Base-by-base conservation (phyloP, 2,329 filamentous ascomycete species). In the Ilyonectria robusta region DNA sequence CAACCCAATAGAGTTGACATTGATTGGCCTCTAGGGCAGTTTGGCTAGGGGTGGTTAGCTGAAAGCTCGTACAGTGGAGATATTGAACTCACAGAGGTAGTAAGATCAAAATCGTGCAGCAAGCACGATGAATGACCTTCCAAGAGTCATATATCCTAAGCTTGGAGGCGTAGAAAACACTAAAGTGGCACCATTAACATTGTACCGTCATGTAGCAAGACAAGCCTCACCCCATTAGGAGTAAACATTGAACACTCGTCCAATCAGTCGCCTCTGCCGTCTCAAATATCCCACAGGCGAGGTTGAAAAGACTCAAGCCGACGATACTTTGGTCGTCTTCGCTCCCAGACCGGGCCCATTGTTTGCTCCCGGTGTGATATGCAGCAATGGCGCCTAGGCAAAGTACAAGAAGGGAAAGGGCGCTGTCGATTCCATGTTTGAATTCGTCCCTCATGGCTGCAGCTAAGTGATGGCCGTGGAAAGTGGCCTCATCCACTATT, bases 1-100 rank as follows among this genome's bases (percentile, higher is more conserved):
- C 60, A 8, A 71, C 65, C 69, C 68, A 71, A 37, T 66, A 70
- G 1, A 68, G 26, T 17, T 68, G 65, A 31, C 68, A 71, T 33
- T 71, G 59, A 4, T 70, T 59, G 2, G 68, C 47, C 8, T 68
- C 69, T 5, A 70, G 17, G 6, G 53, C 59, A 0, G 56, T 47
- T 40, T 71, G 69, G 0, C 69, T 70, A 2, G 40, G n/a, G 6
- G 8, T 7, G 40, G 7, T 42, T 9, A 21, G 0, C 1, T 7
- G 2, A 11, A 23, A 17, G 19, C n/a, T 19, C 47, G 0, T 9
- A 8, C 0, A 2, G 4, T 13, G 1, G 0, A n/a, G 1, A 1
- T 17, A 2, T 1, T 10, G 7, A 1, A n/a, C 56, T n/a, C 47
- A 66, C 65, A 71, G 23, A 2, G 69, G 62, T 0, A 70, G 53